A percentile compares a stretch with the other conserved stretches of the same genome.
Evolutionary conservation across 495 filamentous ascomycete genomes (phyloP).

Genomic region (Beverwykella pulmonaria): DNA sequence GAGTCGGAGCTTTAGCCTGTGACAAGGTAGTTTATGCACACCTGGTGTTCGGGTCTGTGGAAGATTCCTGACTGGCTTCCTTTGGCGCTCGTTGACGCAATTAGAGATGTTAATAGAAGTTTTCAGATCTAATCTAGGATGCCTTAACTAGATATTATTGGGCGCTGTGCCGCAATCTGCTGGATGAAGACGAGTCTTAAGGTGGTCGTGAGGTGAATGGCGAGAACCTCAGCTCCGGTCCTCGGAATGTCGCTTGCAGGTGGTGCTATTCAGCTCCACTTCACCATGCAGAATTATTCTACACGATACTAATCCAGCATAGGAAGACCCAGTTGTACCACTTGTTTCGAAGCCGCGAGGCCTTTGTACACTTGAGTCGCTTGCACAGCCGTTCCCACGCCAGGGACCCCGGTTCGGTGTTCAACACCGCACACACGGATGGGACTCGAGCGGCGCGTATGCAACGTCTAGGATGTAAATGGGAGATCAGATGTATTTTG

Average conservation of each 20-base stretch:
- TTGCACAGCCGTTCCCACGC: background rate
- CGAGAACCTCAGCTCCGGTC: background rate
- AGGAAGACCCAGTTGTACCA: slow-evolving; percentile 4
- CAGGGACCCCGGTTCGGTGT: too few species aligned
- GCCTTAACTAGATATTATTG: background rate
- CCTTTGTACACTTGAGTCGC: background rate
- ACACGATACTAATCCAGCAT: background rate
- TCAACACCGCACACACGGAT: background rate
- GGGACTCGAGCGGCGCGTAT: slow-evolving; percentile 15
- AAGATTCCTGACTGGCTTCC: background rate
- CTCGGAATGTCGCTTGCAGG: background rate
- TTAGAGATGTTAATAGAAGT: background rate
- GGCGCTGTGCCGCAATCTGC: slow-evolving; percentile 10
- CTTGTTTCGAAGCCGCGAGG: slow-evolving; percentile 1
- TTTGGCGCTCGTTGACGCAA: background rate
- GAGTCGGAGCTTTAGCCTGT: slow-evolving; percentile 30
- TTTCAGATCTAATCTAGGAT: background rate
- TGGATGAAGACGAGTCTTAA: background rate
- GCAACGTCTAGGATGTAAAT: background rate
- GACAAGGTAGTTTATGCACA: slow-evolving; percentile 15
- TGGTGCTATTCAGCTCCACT: slow-evolving; percentile 1
- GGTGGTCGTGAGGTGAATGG: background rate
- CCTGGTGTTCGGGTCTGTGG: slow-evolving; percentile 12
- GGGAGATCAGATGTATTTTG: background rate
- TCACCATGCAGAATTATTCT: background rate